Conservation (phyloP, 106 monocot species). For the Acorus gramineus region DNA sequence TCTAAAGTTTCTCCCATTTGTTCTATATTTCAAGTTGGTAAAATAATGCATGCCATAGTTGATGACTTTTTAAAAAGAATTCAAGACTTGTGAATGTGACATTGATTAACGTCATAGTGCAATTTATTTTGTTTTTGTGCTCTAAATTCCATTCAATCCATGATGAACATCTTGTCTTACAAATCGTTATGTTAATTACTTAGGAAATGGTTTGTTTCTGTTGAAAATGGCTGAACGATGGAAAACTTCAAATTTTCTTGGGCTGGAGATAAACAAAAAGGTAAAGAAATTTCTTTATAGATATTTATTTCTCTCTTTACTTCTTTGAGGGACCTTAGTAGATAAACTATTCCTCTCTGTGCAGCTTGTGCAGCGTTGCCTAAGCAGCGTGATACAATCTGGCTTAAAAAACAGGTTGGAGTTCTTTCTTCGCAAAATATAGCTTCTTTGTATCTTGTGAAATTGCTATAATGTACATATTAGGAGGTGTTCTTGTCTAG, state of each 20-base stretch:
- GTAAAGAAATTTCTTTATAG: slow-evolving; percentile 18
- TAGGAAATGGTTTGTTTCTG: slow-evolving; percentile 94
- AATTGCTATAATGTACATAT: no score
- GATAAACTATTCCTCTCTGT: not conserved
- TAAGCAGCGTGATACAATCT: slow-evolving; percentile 22
- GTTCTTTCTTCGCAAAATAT: not conserved
- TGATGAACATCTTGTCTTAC: no score
- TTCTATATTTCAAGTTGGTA: no score
- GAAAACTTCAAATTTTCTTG: slow-evolving; percentile 64
- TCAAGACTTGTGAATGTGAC: no score
- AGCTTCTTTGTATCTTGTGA: no score
- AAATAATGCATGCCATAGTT: no score
- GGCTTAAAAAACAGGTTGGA: slow-evolving; percentile 51
- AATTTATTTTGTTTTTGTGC: no score
- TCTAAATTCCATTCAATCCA: no score
- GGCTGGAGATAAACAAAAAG: slow-evolving; percentile 80
- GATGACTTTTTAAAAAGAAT: no score
- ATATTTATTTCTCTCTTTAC: not conserved
- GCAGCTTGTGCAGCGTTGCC: slow-evolving; percentile 78
- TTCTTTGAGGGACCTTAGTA: not conserved
- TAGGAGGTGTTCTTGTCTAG: no score
- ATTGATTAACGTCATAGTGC: no score
- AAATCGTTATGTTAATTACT: slow-evolving; percentile 3
- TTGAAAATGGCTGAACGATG: slow-evolving; percentile 60
- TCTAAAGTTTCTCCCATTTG: not conserved